Conservation (phyloP, 345 rosid species). For the Rhodamnia rubescens region DNA sequence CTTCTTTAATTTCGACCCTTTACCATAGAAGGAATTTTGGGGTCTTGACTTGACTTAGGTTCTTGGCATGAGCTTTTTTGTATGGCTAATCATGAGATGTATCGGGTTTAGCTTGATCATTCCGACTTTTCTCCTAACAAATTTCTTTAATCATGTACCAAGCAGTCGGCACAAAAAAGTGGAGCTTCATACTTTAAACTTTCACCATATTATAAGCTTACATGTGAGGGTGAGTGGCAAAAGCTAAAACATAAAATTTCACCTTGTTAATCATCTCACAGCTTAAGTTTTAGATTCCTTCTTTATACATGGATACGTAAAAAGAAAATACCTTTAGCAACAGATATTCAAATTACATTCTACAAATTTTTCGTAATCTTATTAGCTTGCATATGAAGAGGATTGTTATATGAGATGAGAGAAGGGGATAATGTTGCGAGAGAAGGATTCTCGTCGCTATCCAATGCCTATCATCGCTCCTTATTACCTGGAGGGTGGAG, state of each 20-base stretch:
- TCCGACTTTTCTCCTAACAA: background rate
- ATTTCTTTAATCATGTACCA: background rate
- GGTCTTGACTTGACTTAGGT: background rate
- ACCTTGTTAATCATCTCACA: background rate
- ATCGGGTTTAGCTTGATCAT: background rate
- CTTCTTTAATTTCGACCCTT: background rate
- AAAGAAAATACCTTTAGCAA: background rate
- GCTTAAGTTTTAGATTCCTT: background rate
- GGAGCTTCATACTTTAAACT: background rate
- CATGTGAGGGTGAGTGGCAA: background rate
- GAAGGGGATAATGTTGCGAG: background rate
- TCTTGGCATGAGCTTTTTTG: background rate
- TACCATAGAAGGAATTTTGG: background rate
- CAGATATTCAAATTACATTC: background rate
- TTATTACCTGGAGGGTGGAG: background rate
- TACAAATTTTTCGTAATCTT: background rate
- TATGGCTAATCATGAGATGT: background rate
- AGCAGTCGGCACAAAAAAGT: background rate
- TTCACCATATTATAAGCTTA: background rate
- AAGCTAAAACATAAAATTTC: background rate
- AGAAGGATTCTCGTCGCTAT: background rate
- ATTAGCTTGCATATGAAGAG: background rate
- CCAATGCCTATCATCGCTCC: background rate
- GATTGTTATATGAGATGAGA: background rate
- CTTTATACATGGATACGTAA: background rate